These are phyloP conservation scores for Umbilicus rupestris DNA, from an alignment of 164 flowering plant genomes.

Conservation along the genomic window DNA sequence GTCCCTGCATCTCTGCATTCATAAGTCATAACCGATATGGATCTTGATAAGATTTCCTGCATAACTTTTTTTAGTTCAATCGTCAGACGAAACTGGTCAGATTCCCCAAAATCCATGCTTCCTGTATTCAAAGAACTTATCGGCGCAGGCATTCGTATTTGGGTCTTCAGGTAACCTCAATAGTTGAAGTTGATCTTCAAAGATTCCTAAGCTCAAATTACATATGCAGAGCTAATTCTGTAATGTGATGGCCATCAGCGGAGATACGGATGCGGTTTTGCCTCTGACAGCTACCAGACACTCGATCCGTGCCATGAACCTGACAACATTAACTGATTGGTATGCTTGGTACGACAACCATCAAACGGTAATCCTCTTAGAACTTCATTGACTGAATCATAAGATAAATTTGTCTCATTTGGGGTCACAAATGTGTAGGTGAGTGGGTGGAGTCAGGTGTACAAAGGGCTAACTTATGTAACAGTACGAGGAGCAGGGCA, in stretches of 20 bases:
- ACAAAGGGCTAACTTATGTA: slow-evolving; percentile 25
- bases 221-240: neutral
- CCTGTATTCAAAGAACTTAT: slow-evolving; percentile 27
- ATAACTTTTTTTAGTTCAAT: neutral
- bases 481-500: slow-evolving; percentile 38
- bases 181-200: too few relatives aligned
- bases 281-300: slow-evolving; percentile 28
- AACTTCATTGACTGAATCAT: neutral
- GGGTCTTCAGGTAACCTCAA: slow-evolving; percentile 26
- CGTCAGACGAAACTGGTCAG: slow-evolving; percentile 19
- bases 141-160: slow-evolving; percentile 25
- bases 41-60: neutral
- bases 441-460: slow-evolving; percentile 35
- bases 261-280: slow-evolving; percentile 27
- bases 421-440: slow-evolving; percentile 16
- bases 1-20: neutral
- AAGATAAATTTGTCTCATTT: neutral
- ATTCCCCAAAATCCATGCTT: slow-evolving; percentile 30
- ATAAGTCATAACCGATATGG: neutral
- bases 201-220: neutral
- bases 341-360: slow-evolving; percentile 22
- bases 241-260: slow-evolving; percentile 15
- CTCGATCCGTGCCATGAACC: slow-evolving; percentile 23
- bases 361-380: slow-evolving; percentile 6
- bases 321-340: slow-evolving; percentile 16